Conservation (phyloP, 1,284 basidiomycete genomes). For the Mycena sp. region DNA sequence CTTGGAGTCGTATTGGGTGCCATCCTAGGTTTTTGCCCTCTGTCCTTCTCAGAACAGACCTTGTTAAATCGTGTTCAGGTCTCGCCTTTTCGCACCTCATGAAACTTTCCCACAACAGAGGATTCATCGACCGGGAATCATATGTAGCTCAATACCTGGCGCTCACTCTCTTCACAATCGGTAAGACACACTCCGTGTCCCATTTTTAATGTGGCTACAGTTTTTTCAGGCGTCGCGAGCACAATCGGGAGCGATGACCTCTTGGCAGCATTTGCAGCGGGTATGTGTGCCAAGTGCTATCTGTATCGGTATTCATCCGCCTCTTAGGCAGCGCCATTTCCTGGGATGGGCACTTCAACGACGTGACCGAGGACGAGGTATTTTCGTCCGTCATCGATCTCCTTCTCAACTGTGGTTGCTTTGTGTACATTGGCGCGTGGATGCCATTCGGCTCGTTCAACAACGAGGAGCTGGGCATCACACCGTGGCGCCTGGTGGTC, state of each 20-base stretch:
- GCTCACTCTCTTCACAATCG: conserved; percentile 82
- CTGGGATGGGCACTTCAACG: conserved; percentile 94
- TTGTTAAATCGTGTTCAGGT: conserved; percentile 50
- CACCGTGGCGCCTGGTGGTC: conserved; percentile 77
- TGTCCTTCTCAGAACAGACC: not conserved
- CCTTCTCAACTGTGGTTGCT: conserved; percentile 85
- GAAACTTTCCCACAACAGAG: conserved; percentile 80
- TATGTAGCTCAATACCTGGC: conserved; percentile 93
- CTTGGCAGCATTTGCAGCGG: conserved; percentile 92
- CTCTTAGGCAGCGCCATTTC: conserved; percentile 82
- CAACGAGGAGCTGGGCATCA: conserved; percentile 68
- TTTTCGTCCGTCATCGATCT: conserved; percentile 93
- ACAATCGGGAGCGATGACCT: conserved; percentile 88
- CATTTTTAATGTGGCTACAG: not conserved
- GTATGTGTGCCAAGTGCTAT: conserved; percentile 46
- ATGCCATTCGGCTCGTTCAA: conserved; percentile 82
- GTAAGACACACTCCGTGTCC: not conserved
- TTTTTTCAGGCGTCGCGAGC: conserved; percentile 71
- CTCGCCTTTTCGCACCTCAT: conserved; percentile 81
- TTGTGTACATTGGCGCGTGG: conserved; percentile 93
- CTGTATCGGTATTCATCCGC: not conserved
- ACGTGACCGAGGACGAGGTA: conserved; percentile 83
- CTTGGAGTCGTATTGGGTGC: conserved; percentile 84
- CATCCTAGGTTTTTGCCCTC: conserved; percentile 64
- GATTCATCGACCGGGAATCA: conserved; percentile 90